Evolutionary conservation across 2,329 filamentous ascomycete genomes (phyloP).

Genomic region (Aspergillus aculeatus): DNA sequence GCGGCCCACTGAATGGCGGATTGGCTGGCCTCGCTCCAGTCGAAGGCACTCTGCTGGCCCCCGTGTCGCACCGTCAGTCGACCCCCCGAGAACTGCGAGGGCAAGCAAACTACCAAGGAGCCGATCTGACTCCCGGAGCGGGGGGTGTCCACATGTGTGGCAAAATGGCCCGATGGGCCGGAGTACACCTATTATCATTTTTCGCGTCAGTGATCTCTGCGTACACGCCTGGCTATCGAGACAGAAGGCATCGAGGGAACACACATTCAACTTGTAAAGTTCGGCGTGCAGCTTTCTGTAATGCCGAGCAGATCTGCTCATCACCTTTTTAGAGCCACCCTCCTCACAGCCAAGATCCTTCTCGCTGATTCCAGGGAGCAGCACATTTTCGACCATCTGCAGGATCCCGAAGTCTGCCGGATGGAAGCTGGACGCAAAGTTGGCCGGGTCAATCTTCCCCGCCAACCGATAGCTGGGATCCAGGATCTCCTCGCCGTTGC

Average conservation of each 20-base stretch:
- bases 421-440: constrained; percentile 53
- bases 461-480: constrained; percentile 57
- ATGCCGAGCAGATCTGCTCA: neutral
- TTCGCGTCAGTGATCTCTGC: neutral
- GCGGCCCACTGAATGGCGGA: constrained; percentile 36
- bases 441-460: constrained; percentile 47
- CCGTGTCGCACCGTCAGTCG: constrained; percentile 34
- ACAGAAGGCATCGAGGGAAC: neutral
- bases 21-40: constrained; percentile 26
- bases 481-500: constrained; percentile 46
- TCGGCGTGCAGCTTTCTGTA: constrained; percentile 49
- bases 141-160: constrained; percentile 55
- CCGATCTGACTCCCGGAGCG: constrained; percentile 51
- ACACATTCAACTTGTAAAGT: constrained; percentile 58
- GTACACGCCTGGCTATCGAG: neutral
- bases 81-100: constrained; percentile 35
- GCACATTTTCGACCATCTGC: constrained; percentile 48
- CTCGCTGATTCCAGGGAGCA: constrained; percentile 39
- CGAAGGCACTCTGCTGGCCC: constrained; percentile 25
- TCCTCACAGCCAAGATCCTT: neutral
- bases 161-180: constrained; percentile 52
- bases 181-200: constrained; percentile 47
- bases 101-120: constrained; percentile 55
- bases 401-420: constrained; percentile 56
- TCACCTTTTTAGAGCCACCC: no score